These are phyloP conservation scores for Capsicum pubescens DNA, from an alignment of 257 asterid species.

Conservation along the genomic window DNA sequence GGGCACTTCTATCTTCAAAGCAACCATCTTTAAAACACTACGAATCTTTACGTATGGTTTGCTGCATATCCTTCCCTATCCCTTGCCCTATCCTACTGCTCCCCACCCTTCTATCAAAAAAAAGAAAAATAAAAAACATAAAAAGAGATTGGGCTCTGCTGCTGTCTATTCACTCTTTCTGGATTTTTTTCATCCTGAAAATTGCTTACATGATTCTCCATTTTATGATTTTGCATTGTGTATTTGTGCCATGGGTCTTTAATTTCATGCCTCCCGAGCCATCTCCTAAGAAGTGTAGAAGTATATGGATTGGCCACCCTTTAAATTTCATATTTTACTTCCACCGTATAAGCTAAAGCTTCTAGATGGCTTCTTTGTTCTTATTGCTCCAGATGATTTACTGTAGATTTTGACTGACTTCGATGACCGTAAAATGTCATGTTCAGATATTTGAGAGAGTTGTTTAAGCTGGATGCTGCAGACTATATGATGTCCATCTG, in stretches of 20 bases:
- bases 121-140: background rate
- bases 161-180: background rate
- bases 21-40: background rate
- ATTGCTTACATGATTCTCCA: background rate
- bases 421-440: constrained; percentile 40
- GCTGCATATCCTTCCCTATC: background rate
- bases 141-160: background rate
- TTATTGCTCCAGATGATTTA: background rate
- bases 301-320: background rate
- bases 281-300: background rate
- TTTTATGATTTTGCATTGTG: background rate
- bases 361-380: background rate
- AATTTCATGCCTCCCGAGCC: background rate
- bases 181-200: background rate
- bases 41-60: background rate
- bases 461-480: constrained; percentile 90
- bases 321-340: background rate
- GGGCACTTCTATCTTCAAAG: background rate
- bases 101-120: background rate
- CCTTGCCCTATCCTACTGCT: background rate
- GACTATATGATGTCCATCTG: constrained; percentile 99
- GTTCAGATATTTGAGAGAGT: constrained; percentile 91
- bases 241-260: background rate
- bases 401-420: constrained; percentile 27
- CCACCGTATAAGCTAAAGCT: background rate